Conservation (phyloP, 805 yeast species). For the Grigorovia jiainica region DNA sequence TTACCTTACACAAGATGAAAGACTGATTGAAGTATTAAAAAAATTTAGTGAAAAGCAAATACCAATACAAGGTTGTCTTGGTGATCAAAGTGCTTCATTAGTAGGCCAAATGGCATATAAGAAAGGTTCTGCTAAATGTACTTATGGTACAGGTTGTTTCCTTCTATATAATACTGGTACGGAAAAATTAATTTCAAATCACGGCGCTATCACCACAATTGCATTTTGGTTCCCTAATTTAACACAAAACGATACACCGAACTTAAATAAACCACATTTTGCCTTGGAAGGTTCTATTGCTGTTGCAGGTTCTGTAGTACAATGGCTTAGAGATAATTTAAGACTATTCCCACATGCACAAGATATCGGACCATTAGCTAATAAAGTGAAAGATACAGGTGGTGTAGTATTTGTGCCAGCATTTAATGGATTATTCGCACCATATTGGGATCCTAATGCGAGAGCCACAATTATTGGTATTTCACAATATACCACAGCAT, state of each 20-base stretch:
- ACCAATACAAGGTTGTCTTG: constrained; percentile 84
- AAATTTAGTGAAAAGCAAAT: constrained; percentile 42
- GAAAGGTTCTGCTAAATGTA: constrained; percentile 84
- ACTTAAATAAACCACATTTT: constrained; percentile 50
- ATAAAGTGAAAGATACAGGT: constrained; percentile 69
- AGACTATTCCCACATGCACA: constrained; percentile 70
- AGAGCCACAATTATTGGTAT: constrained; percentile 90
- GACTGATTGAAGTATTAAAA: constrained; percentile 39
- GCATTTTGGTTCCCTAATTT: constrained; percentile 82
- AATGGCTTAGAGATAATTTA: constrained; percentile 89
- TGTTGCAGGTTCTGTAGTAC: constrained; percentile 89
- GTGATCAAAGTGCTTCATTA: constrained; percentile 89
- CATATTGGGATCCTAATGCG: constrained; percentile 90
- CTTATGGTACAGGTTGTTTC: constrained; percentile 95
- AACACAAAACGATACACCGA: constrained; percentile 14
- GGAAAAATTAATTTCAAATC: constrained; percentile 55
- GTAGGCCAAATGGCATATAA: constrained; percentile 86
- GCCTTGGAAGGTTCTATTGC: constrained; percentile 95
- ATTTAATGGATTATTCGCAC: constrained; percentile 87
- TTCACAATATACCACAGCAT: constrained; percentile 84
- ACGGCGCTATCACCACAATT: constrained; percentile 82
- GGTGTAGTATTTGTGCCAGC: constrained; percentile 96
- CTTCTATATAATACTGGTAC: constrained; percentile 79
- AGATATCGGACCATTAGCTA: constrained; percentile 86
- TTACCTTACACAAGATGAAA: not conserved